phyloP scores from a whole-genome alignment of 495 filamentous ascomycete genomes.

The Cairneyella variabilis region DNA sequence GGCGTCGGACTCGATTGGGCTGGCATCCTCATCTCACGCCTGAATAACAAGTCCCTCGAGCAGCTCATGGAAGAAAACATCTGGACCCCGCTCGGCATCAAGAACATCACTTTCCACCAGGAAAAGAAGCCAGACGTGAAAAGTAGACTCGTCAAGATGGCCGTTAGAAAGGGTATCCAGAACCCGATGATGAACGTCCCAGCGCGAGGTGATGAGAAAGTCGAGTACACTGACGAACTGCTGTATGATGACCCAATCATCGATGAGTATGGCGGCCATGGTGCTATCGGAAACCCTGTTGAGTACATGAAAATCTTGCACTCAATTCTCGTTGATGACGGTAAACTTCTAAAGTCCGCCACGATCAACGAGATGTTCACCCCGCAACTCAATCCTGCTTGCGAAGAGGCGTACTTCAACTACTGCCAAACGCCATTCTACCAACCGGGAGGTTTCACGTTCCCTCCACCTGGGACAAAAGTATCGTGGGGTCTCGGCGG shows the following conservation, averaged over 20 bases:
- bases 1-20: slow-evolving; percentile 46
- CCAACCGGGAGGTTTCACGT: slow-evolving; percentile 5
- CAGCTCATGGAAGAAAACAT: slow-evolving; percentile 55
- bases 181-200: slow-evolving; percentile 11
- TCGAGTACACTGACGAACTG: slow-evolving; percentile 29
- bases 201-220: slow-evolving; percentile 25
- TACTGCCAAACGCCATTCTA: slow-evolving; percentile 3
- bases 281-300: slow-evolving; percentile 31
- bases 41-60: slow-evolving; percentile 45
- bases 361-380: slow-evolving; percentile 43
- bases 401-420: background rate
- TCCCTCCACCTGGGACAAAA: slow-evolving; percentile 12
- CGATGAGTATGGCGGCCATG: slow-evolving; percentile 40
- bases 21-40: slow-evolving; percentile 48
- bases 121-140: slow-evolving; percentile 32
- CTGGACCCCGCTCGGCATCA: slow-evolving; percentile 50
- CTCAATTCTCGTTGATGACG: slow-evolving; percentile 39
- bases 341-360: slow-evolving; percentile 35
- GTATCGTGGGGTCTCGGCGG: slow-evolving; percentile 34
- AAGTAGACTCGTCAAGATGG: slow-evolving; percentile 31
- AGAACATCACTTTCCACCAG: slow-evolving; percentile 50
- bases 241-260: background rate
- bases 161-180: slow-evolving; percentile 18
- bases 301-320: slow-evolving; percentile 42
- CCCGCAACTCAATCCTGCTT: slow-evolving; percentile 26